Percentiles rank a stretch among this genome's conserved stretches.
Evolutionary conservation across 2,329 filamentous ascomycete genomes (phyloP).

Genomic region (Arthrinium phaeospermum): DNA sequence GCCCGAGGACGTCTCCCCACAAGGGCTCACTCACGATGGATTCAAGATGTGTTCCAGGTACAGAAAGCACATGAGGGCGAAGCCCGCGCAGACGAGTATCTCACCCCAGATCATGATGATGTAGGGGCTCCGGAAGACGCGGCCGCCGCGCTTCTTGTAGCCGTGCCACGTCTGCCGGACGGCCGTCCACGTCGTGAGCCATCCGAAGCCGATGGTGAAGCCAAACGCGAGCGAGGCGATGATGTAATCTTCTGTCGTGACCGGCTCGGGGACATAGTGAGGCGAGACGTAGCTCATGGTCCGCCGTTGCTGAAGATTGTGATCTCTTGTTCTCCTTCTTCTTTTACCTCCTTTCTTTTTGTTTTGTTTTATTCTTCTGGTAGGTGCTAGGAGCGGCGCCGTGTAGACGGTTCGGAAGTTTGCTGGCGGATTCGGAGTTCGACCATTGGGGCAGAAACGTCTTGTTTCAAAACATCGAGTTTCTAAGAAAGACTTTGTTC

Average conservation of each 20-base stretch:
- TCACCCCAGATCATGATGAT: slow-evolving; percentile 56
- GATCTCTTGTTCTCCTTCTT: too few relatives aligned
- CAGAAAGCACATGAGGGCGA: slow-evolving; percentile 44
- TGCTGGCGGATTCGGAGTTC: not conserved
- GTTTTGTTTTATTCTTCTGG: not conserved
- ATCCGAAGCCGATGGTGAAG: slow-evolving; percentile 48
- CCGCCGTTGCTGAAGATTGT: not conserved
- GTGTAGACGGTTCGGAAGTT: not conserved
- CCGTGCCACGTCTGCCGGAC: slow-evolving; percentile 42
- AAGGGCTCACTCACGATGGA: slow-evolving; percentile 19
- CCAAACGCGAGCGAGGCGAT: slow-evolving; percentile 43
- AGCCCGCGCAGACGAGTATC: slow-evolving; percentile 47
- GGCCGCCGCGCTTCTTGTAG: slow-evolving; percentile 39
- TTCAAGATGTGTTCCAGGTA: slow-evolving; percentile 28
- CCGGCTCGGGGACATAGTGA: slow-evolving; percentile 28
- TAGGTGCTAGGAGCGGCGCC: not conserved
- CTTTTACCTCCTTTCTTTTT: too few relatives aligned
- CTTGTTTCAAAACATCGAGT: not conserved
- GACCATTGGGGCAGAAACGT: not conserved
- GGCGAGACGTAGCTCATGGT: slow-evolving; percentile 27
- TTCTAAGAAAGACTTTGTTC: not conserved
- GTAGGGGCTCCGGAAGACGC: slow-evolving; percentile 46
- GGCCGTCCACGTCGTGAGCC: slow-evolving; percentile 45
- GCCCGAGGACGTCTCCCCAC: rapidly evolving
- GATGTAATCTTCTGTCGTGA: slow-evolving; percentile 33